A percentile compares a stretch with the other conserved stretches of the same genome.
These are phyloP conservation scores for Wickerhamomyces sydowiorum DNA, from an alignment of 805 yeast species.

Conservation along the genomic window DNA sequence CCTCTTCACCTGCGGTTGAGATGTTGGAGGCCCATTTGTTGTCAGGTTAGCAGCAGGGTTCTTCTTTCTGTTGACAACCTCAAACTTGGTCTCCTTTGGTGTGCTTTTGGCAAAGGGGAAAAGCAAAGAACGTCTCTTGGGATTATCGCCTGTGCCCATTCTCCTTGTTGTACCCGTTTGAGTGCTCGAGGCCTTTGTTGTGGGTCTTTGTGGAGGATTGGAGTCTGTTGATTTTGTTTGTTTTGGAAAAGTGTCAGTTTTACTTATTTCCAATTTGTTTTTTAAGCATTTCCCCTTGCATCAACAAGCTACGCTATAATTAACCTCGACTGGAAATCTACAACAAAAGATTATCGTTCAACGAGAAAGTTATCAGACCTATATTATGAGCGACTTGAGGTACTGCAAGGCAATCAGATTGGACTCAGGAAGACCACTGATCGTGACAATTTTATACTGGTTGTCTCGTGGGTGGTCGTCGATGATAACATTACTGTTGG, in stretches of 20 bases:
- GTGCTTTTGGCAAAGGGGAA: conserved; percentile 14
- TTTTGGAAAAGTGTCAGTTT: background rate
- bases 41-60: conserved; percentile 9
- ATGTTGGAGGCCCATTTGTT: background rate
- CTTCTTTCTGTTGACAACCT: conserved; percentile 22
- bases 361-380: background rate
- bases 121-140: conserved; percentile 19
- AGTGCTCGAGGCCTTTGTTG: too few species aligned
- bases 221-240: background rate
- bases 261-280: background rate
- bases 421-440: conserved; percentile 13
- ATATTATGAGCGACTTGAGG: background rate
- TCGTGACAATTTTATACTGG: conserved; percentile 6
- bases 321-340: too few species aligned
- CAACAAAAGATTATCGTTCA: too few species aligned
- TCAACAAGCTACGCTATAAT: background rate
- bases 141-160: conserved; percentile 8
- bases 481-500: conserved; percentile 14
- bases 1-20: too few species aligned
- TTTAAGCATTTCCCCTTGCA: background rate
- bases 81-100: conserved; percentile 17
- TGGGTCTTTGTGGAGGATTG: too few species aligned
- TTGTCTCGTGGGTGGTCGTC: conserved; percentile 8
- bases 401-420: conserved; percentile 11
- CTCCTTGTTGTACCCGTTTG: too few species aligned